Evolutionary conservation across 2,329 filamentous ascomycete species (phyloP), one percentile per base, ranked within the genome.

Genomic region (Chrysoporthe puriensis): DNA sequence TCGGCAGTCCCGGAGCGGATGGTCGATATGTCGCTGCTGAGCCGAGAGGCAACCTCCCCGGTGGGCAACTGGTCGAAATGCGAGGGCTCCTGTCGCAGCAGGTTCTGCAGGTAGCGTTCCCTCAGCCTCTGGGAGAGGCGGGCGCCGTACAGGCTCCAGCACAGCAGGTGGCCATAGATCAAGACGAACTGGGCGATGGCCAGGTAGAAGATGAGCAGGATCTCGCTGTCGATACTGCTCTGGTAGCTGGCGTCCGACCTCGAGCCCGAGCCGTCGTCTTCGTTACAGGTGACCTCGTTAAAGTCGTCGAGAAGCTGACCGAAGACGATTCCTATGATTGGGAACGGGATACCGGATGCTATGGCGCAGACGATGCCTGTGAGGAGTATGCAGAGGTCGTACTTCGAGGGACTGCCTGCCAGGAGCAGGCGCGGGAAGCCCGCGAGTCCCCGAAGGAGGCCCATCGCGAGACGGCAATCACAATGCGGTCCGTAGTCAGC

Each of bases 1-100:
- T 92, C 90, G 0, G 87, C 89, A 0, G 89, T 91, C 8, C 90
- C 90, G 0, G 85, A 85, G 71, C 90, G 89, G 64, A 92, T 88
- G 0, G 86, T 85, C 68, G 89, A 85, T 32, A 92, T 89, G 72
- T 92, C 89, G 62, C 83, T 81, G 74, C 88, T 89, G 58, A 92
- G 83, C n/a, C 89, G 83, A 11, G 87, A 86, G 1, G 87, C 84
- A 8, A 91, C 85, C 75, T 91, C 87, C 18, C 89, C 89, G 0
- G 88, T 82, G 62, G 87, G 84, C 11, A 89, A 80, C 18, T 82
- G 83, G 72, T 91, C 89, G 74, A 91, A 91, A 74, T 86, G 91
- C 9, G 86, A 79, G 0, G 88, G 83, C 67, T 90, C 88, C 73
- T 91, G 88, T 46, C 83, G 80, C 11, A 91, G 80, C 21, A 91